These are phyloP conservation scores for Hebeloma cylindrosporum DNA, from an alignment of 768 basidiomycete species.

Conservation along the genomic window DNA sequence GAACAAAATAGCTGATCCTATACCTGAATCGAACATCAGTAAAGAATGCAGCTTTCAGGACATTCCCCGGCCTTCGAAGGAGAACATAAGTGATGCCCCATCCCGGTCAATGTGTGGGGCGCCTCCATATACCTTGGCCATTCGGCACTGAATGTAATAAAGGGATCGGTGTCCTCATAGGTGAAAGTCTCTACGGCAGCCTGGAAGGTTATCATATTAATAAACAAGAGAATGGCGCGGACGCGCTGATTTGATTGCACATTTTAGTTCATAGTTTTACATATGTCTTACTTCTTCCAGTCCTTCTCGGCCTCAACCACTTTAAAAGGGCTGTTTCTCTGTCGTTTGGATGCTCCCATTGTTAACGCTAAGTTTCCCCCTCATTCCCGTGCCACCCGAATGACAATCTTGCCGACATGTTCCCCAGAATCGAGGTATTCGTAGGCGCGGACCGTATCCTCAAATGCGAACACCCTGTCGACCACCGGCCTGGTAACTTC, in stretches of 20 bases:
- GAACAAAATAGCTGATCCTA: conserved; percentile 45
- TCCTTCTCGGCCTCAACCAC: too few relatives aligned
- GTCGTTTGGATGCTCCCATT: background rate
- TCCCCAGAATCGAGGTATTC: conserved; percentile 52
- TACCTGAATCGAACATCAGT: background rate
- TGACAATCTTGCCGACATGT: conserved; percentile 64
- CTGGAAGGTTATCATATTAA: conserved; percentile 18
- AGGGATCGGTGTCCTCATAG: conserved; percentile 38
- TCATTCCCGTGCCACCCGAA: conserved; percentile 36
- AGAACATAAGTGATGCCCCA: conserved; percentile 37
- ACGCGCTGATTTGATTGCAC: too few relatives aligned
- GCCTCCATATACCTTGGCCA: conserved; percentile 47
- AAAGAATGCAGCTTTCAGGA: background rate
- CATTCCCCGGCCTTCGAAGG: conserved; percentile 37
- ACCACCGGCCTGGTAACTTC: conserved; percentile 48
- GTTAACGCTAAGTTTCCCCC: background rate
- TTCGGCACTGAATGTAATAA: conserved; percentile 38
- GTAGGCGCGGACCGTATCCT: conserved; percentile 52
- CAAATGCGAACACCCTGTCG: conserved; percentile 60
- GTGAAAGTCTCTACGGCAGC: conserved; percentile 43
- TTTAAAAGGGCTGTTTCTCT: background rate
- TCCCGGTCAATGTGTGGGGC: conserved; percentile 42
- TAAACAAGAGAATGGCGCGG: conserved; percentile 10
- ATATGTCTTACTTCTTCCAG: too few relatives aligned
- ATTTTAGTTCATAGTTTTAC: too few relatives aligned